Conservation (phyloP, 2,329 filamentous ascomycete genomes). For the Zasmidium angulare region DNA sequence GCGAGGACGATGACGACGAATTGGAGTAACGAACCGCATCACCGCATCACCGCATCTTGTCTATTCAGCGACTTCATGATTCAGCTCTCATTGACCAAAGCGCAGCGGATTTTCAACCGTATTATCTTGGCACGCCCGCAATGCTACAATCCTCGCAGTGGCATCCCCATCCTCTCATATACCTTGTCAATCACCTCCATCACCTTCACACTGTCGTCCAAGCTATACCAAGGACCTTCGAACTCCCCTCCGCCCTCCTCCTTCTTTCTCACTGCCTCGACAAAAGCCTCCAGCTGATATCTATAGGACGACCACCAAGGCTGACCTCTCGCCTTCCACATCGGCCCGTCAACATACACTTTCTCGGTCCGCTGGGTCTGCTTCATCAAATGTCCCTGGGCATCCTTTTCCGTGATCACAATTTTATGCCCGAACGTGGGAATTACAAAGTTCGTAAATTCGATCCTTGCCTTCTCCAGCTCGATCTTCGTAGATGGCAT, state of each 20-base stretch:
- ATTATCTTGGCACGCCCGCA: not conserved
- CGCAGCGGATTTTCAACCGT: not conserved
- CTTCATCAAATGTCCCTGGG: constrained; percentile 1
- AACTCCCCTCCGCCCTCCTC: constrained; percentile 21
- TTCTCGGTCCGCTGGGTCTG: constrained; percentile 8
- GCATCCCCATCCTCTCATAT: constrained; percentile 34
- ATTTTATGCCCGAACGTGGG: constrained; percentile 11
- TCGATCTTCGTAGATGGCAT: constrained; percentile 4
- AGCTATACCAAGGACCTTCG: constrained; percentile 28
- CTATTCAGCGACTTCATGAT: not conserved
- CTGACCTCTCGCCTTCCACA: constrained; percentile 23
- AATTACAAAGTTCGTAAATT: constrained; percentile 9
- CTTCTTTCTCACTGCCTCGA: constrained; percentile 32
- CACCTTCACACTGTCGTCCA: constrained; percentile 37
- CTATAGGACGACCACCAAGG: constrained; percentile 38
- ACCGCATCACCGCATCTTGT: not conserved
- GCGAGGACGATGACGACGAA: not conserved
- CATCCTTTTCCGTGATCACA: constrained; percentile 12
- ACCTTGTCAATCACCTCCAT: constrained; percentile 39
- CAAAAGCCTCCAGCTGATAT: constrained; percentile 39
- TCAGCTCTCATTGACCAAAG: not conserved
- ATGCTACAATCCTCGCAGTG: constrained; percentile 5
- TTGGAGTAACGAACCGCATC: not conserved
- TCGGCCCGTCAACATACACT: constrained; percentile 9
- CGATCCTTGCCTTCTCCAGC: constrained; percentile 14